phyloP scores from a whole-genome alignment of 352 stramenopile genomes.

The Globisporangium nodosum region DNA sequence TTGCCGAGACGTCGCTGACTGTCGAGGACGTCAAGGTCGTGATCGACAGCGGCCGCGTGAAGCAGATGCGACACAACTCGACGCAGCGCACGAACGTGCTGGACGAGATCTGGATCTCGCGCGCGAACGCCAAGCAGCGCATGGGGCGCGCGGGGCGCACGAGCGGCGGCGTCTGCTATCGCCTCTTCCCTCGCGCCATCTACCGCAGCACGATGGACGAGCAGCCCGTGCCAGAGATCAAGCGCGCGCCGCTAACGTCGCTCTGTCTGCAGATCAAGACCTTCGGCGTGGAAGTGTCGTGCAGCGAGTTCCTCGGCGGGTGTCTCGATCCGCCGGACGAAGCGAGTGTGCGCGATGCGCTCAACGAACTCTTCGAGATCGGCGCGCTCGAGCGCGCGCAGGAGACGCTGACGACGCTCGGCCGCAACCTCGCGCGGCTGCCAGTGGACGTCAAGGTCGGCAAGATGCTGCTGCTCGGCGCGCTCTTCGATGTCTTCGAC shows the following conservation, averaged over 20 bases:
- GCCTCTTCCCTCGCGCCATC: constrained; percentile 79
- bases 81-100: constrained; percentile 86
- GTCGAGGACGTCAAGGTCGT: constrained; percentile 94
- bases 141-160: constrained; percentile 91
- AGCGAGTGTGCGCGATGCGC: constrained; percentile 83
- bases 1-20: constrained; percentile 95
- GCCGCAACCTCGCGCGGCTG: constrained; percentile 88
- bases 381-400: constrained; percentile 66
- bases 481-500: constrained; percentile 90
- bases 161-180: constrained; percentile 85
- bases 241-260: constrained; percentile 92
- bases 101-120: constrained; percentile 87
- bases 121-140: constrained; percentile 88
- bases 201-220: constrained; percentile 72
- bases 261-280: constrained; percentile 95
- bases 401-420: constrained; percentile 91
- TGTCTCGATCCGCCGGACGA: constrained; percentile 91
- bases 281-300: constrained; percentile 64
- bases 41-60: constrained; percentile 95
- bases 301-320: constrained; percentile 81
- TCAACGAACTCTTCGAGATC: constrained; percentile 88
- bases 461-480: constrained; percentile 96
- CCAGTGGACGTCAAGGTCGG: constrained; percentile 96
- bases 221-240: constrained; percentile 92
- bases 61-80: constrained; percentile 80